Evolutionary conservation across 345 rosid genomes (phyloP).

Genomic region (Atalantia buxifolia): DNA sequence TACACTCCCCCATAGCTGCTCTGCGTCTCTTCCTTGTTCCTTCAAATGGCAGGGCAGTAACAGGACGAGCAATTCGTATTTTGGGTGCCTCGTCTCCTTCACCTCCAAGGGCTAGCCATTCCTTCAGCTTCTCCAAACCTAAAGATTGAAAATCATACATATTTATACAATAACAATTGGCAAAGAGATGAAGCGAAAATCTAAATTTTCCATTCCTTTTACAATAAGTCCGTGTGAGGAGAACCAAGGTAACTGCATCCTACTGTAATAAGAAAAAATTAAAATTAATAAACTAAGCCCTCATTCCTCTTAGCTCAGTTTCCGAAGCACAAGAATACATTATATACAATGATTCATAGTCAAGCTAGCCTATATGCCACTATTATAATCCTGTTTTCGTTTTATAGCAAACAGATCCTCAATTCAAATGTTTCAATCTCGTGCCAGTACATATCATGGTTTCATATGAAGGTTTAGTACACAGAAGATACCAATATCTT

Average conservation of each 20-base stretch:
- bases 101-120: constrained; percentile 75
- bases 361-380: not conserved
- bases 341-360: not conserved
- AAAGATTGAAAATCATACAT: constrained; percentile 12
- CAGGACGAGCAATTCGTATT: constrained; percentile 70
- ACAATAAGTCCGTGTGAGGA: not conserved
- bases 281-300: not conserved
- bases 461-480: not conserved
- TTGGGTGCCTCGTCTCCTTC: constrained; percentile 63
- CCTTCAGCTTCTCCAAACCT: constrained; percentile 75
- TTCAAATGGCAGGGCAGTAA: constrained; percentile 66
- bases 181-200: not conserved
- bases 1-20: constrained; percentile 64
- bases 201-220: not conserved
- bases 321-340: not conserved
- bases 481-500: not conserved
- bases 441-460: not conserved
- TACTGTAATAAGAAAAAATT: not conserved
- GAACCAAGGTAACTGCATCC: not conserved
- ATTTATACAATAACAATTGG: not conserved
- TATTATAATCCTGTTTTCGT: not conserved
- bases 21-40: constrained; percentile 96
- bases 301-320: not conserved
- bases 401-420: not conserved
- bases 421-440: not conserved